Percentiles rank a stretch among this genome's conserved stretches.
phyloP scores from a whole-genome alignment of 169 alveolate species.

The Plasmodium falciparum region DNA sequence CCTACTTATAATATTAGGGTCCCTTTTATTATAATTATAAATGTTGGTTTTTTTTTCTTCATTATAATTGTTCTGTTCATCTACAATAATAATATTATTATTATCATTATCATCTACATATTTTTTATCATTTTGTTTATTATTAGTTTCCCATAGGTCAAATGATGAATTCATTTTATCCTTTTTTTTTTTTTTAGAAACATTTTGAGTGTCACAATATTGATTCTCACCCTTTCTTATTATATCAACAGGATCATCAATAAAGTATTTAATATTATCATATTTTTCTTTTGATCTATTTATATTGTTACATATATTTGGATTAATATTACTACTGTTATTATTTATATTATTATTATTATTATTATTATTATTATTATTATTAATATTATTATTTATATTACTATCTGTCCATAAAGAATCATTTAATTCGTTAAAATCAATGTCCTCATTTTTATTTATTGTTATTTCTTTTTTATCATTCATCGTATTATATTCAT shows the following conservation, averaged over 20 bases:
- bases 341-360: not conserved
- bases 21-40: conserved; percentile 15
- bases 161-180: not conserved
- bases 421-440: conserved; percentile 6
- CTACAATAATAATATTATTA: too few species aligned
- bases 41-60: conserved; percentile 17
- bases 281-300: not conserved
- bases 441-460: not conserved
- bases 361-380: not conserved
- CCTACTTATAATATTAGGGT: too few species aligned
- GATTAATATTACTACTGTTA: too few species aligned
- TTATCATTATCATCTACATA: not conserved
- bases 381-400: not conserved
- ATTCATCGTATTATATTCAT: not conserved
- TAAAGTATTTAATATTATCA: not conserved
- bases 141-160: conserved; percentile 48
- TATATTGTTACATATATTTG: not conserved
- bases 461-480: not conserved
- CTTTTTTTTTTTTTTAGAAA: too few species aligned
- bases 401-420: conserved; percentile 16
- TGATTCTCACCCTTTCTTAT: too few species aligned
- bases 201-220: too few species aligned
- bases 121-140: not conserved
- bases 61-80: not conserved
- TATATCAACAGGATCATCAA: not conserved